A percentile compares a stretch with the other conserved stretches of the same genome.
These are phyloP conservation scores for Kodamaea fukazawae DNA, from an alignment of 805 yeast species.

Conservation along the genomic window DNA sequence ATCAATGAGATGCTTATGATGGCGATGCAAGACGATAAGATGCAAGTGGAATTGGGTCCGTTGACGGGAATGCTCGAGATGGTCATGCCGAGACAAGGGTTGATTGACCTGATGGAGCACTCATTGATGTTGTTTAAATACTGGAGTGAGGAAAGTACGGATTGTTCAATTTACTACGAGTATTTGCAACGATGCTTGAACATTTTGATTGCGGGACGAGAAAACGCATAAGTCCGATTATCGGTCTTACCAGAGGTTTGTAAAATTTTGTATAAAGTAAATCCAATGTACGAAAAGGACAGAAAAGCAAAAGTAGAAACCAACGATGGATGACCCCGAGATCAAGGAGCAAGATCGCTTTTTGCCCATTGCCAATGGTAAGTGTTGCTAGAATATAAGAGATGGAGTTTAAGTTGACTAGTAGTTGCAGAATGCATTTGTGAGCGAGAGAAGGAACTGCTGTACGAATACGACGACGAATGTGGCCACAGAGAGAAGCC, in stretches of 20 bases:
- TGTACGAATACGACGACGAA: no score
- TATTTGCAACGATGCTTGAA: conserved; percentile 23
- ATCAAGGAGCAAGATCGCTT: conserved; percentile 45
- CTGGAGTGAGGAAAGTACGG: conserved; percentile 35
- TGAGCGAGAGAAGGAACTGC: no score
- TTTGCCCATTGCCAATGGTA: conserved; percentile 44
- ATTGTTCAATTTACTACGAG: conserved; percentile 30
- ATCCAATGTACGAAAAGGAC: neutral
- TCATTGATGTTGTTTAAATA: conserved; percentile 28
- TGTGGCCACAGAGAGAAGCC: no score
- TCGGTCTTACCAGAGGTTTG: no score
- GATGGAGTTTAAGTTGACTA: no score
- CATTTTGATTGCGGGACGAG: conserved; percentile 5
- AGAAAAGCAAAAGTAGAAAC: neutral
- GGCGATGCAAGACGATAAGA: conserved; percentile 13
- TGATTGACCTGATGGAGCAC: conserved; percentile 24
- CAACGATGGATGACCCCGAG: conserved; percentile 33
- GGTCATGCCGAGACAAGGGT: conserved; percentile 12
- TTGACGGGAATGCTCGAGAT: conserved; percentile 14
- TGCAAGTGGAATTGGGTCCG: conserved; percentile 3
- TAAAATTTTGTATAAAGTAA: neutral
- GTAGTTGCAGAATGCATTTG: no score
- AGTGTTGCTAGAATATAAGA: no score
- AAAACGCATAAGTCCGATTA: no score
- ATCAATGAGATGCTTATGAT: conserved; percentile 20